Conservation (phyloP, 345 rosid species). For the Gossypium sturtianum region DNA sequence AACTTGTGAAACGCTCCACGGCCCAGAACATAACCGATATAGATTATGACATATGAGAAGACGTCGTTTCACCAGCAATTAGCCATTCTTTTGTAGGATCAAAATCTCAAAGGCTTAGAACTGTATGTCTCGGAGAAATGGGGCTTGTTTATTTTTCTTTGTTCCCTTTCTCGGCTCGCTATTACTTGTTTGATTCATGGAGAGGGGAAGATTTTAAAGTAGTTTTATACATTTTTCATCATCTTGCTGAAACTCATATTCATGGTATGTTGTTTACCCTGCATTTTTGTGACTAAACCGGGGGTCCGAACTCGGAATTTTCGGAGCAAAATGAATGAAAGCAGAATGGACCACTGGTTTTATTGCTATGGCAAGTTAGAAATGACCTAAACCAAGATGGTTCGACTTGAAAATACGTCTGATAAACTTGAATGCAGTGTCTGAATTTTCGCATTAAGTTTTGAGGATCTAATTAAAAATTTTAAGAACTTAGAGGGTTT, state of each 20-base stretch:
- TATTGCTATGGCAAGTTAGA: background rate
- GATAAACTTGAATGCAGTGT: too few relatives aligned
- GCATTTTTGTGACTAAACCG: background rate
- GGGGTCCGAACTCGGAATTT: background rate
- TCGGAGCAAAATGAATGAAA: background rate
- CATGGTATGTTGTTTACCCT: background rate
- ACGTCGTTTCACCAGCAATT: too few relatives aligned
- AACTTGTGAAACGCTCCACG: slow-evolving; percentile 55
- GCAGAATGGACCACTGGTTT: background rate
- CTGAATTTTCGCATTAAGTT: too few relatives aligned
- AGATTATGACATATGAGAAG: slow-evolving; percentile 60
- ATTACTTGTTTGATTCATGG: background rate
- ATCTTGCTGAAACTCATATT: background rate
- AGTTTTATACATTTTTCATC: background rate
- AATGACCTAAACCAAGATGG: too few relatives aligned
- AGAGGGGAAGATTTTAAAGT: slow-evolving; percentile 17
- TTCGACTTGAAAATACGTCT: too few relatives aligned
- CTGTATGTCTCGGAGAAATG: slow-evolving; percentile 16
- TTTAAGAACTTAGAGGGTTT: too few relatives aligned
- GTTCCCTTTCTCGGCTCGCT: background rate
- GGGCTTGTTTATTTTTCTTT: background rate
- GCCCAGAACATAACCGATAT: slow-evolving; percentile 72
- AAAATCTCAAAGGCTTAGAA: background rate
- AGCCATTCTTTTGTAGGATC: background rate
- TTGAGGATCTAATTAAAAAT: too few relatives aligned